A percentile compares a stretch with the other conserved stretches of the same genome.
Evolutionary conservation across 148 eudicot genomes (phyloP).

Genomic region (Nyssa sinensis): DNA sequence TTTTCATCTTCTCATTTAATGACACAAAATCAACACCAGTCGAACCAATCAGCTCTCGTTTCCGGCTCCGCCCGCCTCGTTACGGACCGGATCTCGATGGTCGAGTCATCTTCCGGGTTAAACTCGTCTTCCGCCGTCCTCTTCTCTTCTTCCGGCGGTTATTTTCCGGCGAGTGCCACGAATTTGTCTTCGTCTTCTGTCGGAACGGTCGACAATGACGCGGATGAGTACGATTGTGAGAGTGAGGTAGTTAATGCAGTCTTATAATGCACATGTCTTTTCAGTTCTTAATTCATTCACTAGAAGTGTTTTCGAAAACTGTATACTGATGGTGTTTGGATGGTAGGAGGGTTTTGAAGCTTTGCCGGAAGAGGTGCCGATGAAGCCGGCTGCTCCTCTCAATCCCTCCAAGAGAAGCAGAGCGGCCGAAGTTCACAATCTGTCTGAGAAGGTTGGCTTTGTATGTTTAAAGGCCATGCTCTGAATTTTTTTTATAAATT

Average conservation of each 20-base stretch:
- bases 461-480: background rate
- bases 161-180: conserved; percentile 16
- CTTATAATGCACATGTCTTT: background rate
- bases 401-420: conserved; percentile 68
- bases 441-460: conserved; percentile 75
- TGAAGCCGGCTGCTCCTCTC: conserved; percentile 29
- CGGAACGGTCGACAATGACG: conserved; percentile 35
- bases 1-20: conserved; percentile 11
- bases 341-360: conserved; percentile 54
- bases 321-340: background rate
- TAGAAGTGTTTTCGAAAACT: background rate
- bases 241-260: conserved; percentile 52
- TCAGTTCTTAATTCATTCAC: background rate
- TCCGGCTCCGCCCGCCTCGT: no score
- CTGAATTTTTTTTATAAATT: background rate
- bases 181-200: conserved; percentile 27
- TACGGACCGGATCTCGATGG: conserved; percentile 31
- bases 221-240: conserved; percentile 69
- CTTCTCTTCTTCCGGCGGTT: conserved; percentile 15
- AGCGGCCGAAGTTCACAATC: conserved; percentile 91
- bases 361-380: conserved; percentile 39
- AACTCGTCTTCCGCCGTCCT: conserved; percentile 23
- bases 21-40: conserved; percentile 10
- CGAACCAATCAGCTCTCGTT: conserved; percentile 17
- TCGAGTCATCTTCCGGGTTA: conserved; percentile 18